A percentile compares a stretch with the other conserved stretches of the same genome.
Evolutionary conservation across 352 stramenopile species (phyloP).

Genomic region (Thalassiosira exigua): DNA sequence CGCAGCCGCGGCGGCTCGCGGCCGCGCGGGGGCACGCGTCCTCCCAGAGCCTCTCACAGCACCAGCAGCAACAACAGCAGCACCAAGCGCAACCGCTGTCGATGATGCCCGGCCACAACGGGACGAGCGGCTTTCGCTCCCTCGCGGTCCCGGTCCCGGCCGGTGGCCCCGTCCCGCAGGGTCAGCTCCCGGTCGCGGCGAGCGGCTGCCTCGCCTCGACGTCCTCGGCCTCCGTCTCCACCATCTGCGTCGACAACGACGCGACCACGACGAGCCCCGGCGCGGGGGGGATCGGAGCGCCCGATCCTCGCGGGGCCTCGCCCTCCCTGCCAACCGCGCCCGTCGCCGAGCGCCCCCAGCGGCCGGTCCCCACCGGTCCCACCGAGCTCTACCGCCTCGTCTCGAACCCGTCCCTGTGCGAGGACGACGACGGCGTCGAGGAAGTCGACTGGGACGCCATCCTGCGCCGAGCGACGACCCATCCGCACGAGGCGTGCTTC

Average conservation of each 20-base stretch:
- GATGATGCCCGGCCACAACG: too few relatives aligned
- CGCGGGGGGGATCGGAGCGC: too few relatives aligned
- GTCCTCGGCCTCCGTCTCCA: not conserved
- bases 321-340: not conserved
- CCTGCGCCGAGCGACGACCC: conserved; percentile 19
- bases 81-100: not conserved
- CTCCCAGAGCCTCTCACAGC: not conserved
- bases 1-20: not conserved
- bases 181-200: not conserved
- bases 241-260: not conserved
- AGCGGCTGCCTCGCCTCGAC: not conserved
- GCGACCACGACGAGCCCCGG: not conserved
- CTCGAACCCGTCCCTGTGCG: not conserved
- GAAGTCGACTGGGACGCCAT: conserved; percentile 25
- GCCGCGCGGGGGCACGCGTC: too few relatives aligned
- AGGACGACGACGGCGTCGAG: not conserved
- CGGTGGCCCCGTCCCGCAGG: not conserved
- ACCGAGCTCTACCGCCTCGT: conserved; percentile 26
- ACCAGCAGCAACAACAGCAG: not conserved
- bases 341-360: not conserved
- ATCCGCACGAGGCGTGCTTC: conserved; percentile 48
- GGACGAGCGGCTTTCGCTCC: not conserved
- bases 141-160: too few relatives aligned
- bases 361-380: not conserved
- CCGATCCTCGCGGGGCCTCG: too few relatives aligned